phyloP scores from a whole-genome alignment of 495 filamentous ascomycete species.

The Opeltia flavorubescens region DNA sequence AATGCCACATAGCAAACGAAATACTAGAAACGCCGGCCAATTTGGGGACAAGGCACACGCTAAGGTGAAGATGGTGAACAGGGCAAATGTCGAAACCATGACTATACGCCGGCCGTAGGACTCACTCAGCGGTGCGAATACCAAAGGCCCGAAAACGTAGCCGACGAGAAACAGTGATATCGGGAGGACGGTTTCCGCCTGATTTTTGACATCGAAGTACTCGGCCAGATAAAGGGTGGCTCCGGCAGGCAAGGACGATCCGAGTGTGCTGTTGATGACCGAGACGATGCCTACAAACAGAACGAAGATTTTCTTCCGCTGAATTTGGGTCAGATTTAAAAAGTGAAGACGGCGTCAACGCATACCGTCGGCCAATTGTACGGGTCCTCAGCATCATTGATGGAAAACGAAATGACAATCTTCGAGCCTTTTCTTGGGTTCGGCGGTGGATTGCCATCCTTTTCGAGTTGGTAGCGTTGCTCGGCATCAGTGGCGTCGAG shows the following conservation, averaged over 20 bases:
- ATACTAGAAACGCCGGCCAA: slow-evolving; percentile 51
- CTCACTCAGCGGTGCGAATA: slow-evolving; percentile 60
- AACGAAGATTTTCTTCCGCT: slow-evolving; percentile 43
- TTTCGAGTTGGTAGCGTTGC: neutral
- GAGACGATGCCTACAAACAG: slow-evolving; percentile 41
- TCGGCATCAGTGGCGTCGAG: neutral
- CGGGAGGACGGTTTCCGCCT: slow-evolving; percentile 50
- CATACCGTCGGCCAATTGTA: slow-evolving; percentile 38
- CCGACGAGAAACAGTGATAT: slow-evolving; percentile 64
- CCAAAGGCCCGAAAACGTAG: slow-evolving; percentile 47
- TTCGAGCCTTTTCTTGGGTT: slow-evolving; percentile 13
- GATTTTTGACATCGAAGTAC: slow-evolving; percentile 43
- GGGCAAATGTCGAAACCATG: slow-evolving; percentile 43
- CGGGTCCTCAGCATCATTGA: slow-evolving; percentile 37
- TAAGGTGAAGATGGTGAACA: slow-evolving; percentile 54
- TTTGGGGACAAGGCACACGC: slow-evolving; percentile 55
- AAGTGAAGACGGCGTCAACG: neutral
- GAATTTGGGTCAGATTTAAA: neutral
- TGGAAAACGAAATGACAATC: slow-evolving; percentile 33
- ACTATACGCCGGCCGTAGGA: slow-evolving; percentile 50
- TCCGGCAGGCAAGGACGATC: slow-evolving; percentile 51
- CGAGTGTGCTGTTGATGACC: slow-evolving; percentile 65
- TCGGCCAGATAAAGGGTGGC: slow-evolving; percentile 41
- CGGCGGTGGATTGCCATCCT: neutral
- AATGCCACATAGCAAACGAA: slow-evolving; percentile 51